Conservation (phyloP, 768 basidiomycete genomes). For the Leccinum imitatum region DNA sequence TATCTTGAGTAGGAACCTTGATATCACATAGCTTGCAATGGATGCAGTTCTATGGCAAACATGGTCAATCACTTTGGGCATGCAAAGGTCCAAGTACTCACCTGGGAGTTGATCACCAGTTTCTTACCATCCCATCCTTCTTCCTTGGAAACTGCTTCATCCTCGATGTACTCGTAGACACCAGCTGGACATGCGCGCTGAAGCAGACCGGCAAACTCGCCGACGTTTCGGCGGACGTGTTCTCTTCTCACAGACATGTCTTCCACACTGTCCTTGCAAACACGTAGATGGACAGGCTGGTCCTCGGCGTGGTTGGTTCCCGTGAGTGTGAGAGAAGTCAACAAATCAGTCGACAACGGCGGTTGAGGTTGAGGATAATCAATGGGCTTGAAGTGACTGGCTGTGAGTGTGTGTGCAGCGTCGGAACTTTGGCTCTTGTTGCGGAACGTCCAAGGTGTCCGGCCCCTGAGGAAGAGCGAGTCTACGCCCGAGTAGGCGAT, state of each 20-base stretch:
- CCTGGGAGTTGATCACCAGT: conserved; percentile 95
- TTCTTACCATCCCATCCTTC: conserved; percentile 80
- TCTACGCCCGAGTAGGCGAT: conserved; percentile 89
- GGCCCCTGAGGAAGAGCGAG: conserved; percentile 77
- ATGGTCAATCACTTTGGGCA: neutral
- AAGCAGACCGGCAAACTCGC: conserved; percentile 85
- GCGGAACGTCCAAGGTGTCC: conserved; percentile 90
- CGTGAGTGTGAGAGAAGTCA: conserved; percentile 87
- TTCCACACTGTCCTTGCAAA: conserved; percentile 45
- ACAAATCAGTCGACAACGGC: conserved; percentile 87
- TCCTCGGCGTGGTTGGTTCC: conserved; percentile 98
- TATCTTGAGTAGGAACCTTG: conserved; percentile 95
- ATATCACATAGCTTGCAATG: conserved; percentile 96
- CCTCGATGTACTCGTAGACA: conserved; percentile 94
- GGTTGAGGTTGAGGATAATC: conserved; percentile 86
- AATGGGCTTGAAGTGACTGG: conserved; percentile 68
- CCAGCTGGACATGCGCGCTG: conserved; percentile 90
- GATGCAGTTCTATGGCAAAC: conserved; percentile 67
- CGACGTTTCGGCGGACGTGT: conserved; percentile 76
- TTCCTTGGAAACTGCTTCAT: conserved; percentile 46
- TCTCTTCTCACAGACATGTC: conserved; percentile 46
- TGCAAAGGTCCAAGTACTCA: conserved; percentile 31
- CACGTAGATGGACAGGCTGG: conserved; percentile 84
- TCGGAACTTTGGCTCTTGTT: conserved; percentile 57
- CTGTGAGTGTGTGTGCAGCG: conserved; percentile 68